Evolutionary conservation across 2,329 filamentous ascomycete genomes (phyloP), one percentile per base, ranked within the genome.

Genomic region (Zymoseptoria passerinii): DNA sequence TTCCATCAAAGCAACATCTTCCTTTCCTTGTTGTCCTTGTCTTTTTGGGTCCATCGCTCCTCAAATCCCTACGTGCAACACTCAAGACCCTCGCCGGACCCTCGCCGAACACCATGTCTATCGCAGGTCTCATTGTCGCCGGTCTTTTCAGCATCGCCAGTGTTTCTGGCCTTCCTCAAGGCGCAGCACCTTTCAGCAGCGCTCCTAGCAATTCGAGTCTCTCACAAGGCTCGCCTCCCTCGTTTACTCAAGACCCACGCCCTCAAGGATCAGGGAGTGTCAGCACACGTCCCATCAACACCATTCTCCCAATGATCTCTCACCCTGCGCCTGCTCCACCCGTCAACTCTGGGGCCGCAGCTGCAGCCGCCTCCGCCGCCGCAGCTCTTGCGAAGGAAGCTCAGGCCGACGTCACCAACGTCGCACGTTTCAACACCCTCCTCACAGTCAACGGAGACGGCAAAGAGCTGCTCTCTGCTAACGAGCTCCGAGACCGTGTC

Each of bases 91-190:
- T 23, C 23, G 23, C 23, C 23, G 23, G 23, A 23, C 8, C 20
- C 19, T 18, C 50, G 8, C 54, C 40, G 50, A 58, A 28, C n/a
- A 57, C 55, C 28, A 60, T 59, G 53, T 56, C 58, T 52, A 29
- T 62, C 54, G 61, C 58, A 27, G 44, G 52, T 20, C 60, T 57
- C 56, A 62, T 62, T 49, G 53, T 61, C 54, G 58, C 61, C 49
- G 58, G 61, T 52, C 61, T 62, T 20, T 52, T 53, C 35, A 56
- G 56, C 28, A 53, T 54, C n/a, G 61, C 61, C 40, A 60, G 54
- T 52, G 58, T 62, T 52, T 58, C 61, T 16, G 61, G 54, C 18
- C 53, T 54, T 16, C 61, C 61, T 20, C 55, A 58, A 53, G 48
- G 23, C 8, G 23, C 19, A 23, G 50, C 19, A n/a, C 28, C 48